These are phyloP conservation scores for Hymenoscyphus linearis DNA, from an alignment of 2,329 filamentous ascomycete species.

Conservation along the genomic window DNA sequence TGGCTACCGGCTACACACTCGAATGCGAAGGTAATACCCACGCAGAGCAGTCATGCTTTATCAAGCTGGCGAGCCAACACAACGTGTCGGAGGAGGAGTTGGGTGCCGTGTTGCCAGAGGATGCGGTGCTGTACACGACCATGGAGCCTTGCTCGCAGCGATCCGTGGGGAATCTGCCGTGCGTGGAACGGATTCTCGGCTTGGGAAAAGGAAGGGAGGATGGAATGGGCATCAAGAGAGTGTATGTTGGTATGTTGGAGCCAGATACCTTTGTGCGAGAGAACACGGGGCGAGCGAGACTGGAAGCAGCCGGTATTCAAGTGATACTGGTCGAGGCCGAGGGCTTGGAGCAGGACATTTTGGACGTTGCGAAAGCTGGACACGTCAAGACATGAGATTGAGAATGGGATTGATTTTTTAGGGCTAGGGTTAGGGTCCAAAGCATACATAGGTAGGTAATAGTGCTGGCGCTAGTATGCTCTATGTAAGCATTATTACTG, in stretches of 20 bases:
- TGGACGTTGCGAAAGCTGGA: conserved; percentile 77
- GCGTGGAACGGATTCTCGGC: conserved; percentile 71
- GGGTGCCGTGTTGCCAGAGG: conserved; percentile 43
- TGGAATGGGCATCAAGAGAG: conserved; percentile 53
- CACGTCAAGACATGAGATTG: conserved; percentile 41
- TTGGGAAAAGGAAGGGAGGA: conserved; percentile 31
- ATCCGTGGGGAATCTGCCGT: conserved; percentile 68
- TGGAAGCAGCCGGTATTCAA: conserved; percentile 67
- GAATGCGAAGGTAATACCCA: conserved; percentile 92
- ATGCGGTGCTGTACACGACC: conserved; percentile 75
- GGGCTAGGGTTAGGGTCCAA: background rate
- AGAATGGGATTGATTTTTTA: background rate
- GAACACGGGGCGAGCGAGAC: conserved; percentile 66
- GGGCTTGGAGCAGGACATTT: conserved; percentile 75
- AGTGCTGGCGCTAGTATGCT: too few relatives aligned
- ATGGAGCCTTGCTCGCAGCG: conserved; percentile 80
- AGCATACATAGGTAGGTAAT: too few relatives aligned
- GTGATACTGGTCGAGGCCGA: conserved; percentile 66
- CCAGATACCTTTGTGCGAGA: conserved; percentile 84
- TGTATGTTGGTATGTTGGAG: conserved; percentile 85
- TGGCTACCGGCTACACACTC: conserved; percentile 83
- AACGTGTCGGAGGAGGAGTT: conserved; percentile 50
- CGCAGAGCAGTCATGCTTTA: conserved; percentile 86
- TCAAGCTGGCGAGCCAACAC: conserved; percentile 58
- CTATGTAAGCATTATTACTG: too few relatives aligned